phyloP scores from a whole-genome alignment of 352 stramenopile species.

The Aphanomyces invadans region DNA sequence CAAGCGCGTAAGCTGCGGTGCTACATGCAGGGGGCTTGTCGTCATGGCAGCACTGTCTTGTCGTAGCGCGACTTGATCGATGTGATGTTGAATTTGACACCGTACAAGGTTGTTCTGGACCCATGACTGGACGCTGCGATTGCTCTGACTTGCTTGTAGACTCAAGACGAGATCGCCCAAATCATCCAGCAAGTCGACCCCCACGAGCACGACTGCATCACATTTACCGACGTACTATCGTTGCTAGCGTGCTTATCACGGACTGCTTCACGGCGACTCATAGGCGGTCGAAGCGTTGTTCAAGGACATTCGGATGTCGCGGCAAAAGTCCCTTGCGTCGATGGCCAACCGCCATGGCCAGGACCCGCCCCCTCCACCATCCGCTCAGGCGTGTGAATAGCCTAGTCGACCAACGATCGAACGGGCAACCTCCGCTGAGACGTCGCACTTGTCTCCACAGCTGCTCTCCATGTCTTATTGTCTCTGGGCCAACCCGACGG shows the following conservation, averaged over 20 bases:
- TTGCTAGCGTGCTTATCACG: neutral
- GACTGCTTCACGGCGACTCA: neutral
- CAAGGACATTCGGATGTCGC: slow-evolving; percentile 28
- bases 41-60: neutral
- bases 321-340: neutral
- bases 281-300: slow-evolving; percentile 31
- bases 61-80: slow-evolving; percentile 10
- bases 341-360: neutral
- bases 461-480: too few species aligned
- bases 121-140: too few species aligned
- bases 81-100: slow-evolving; percentile 6
- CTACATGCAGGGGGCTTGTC: too few species aligned
- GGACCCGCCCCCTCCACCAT: neutral
- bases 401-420: too few species aligned
- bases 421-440: too few species aligned
- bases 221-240: slow-evolving; percentile 48
- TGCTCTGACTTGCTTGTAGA: too few species aligned
- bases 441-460: too few species aligned
- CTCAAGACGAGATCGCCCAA: slow-evolving; percentile 33
- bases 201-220: slow-evolving; percentile 61
- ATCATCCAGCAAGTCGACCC: slow-evolving; percentile 54
- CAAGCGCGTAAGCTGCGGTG: slow-evolving; percentile 18
- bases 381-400: too few species aligned
- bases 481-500: too few species aligned
- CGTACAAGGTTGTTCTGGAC: slow-evolving; percentile 16